Evolutionary conservation across 345 rosid species (phyloP), one percentile per base, ranked within the genome.

Genomic region (Eucalyptus shirleyi): DNA sequence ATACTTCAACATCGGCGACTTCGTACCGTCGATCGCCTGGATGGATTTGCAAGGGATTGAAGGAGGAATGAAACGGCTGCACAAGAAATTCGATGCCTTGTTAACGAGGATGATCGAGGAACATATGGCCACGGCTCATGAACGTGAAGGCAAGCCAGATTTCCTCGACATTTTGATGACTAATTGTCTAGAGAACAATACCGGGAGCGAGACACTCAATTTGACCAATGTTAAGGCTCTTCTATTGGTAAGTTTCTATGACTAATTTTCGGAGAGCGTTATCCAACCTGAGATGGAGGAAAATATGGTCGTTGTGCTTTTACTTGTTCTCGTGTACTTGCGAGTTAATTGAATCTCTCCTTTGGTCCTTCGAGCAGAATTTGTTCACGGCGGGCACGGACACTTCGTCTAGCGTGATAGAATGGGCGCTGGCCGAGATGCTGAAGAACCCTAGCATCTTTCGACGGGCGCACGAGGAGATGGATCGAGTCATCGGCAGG

Each of bases 11-110:
- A 89, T 95, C 47, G 96, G 97, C 1, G 96, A 96, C 69, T 96
- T 94, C 42, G 90, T 96, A 16, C 96, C 96, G 15, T 90, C 93
- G 19, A 91, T 95, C 42, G 93, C 92, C 2, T 95, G 96, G 96
- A 90, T 95, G 96, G 97, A 95, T 89, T 88, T 95, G 86, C 96
- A 95, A 87, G 93, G 97, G 81, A 93, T 95, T 9, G 96, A 91
- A 37, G 47, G 92, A 17, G 92, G 94, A 60, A 95, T 95, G 96
- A 95, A 93, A 93, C 92, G 88, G 87, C 45, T 94, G 86, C 95
- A 94, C 51, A 88, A 40, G 87, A 93, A 86, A 50, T 95, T 94
- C 88, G 97, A 95, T 87, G 90, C 42, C 3, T 34, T 95, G 17
- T 23, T 95, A 90, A 89, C 93, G 1, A 92, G 92, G 89, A 92